A percentile compares a stretch with the other conserved stretches of the same genome.
Conservation (phyloP, 176 grass and related monocot species). For the Tillandsia leiboldiana region DNA sequence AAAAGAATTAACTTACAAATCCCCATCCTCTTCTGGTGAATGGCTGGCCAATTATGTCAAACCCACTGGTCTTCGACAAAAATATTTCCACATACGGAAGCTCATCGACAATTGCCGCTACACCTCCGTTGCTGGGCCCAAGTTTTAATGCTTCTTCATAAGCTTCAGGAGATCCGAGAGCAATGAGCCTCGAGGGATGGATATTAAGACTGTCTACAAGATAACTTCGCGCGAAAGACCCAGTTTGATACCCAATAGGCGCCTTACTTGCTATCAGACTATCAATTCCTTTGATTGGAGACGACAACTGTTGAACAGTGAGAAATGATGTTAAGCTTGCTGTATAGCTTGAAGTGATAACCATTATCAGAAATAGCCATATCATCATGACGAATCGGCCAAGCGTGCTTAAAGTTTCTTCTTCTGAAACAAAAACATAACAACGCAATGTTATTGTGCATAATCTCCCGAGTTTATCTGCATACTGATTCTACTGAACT, state of each 20-base stretch:
- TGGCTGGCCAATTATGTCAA: constrained; percentile 52
- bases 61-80: constrained; percentile 54
- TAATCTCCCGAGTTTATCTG: constrained; percentile 4
- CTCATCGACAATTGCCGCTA: constrained; percentile 85
- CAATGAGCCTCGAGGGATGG: constrained; percentile 47
- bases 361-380: constrained; percentile 78
- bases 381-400: constrained; percentile 69
- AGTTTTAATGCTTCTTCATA: constrained; percentile 56
- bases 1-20: constrained; percentile 54
- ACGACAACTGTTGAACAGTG: constrained; percentile 70
- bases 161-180: constrained; percentile 51
- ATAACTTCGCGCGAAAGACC: constrained; percentile 73
- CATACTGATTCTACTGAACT: not conserved
- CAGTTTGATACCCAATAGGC: constrained; percentile 66
- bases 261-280: constrained; percentile 45
- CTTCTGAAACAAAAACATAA: constrained; percentile 25
- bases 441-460: not conserved
- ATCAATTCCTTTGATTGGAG: constrained; percentile 62
- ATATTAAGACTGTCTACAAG: constrained; percentile 47
- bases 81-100: constrained; percentile 62
- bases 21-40: constrained; percentile 93
- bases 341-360: constrained; percentile 88
- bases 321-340: constrained; percentile 86
- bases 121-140: constrained; percentile 54
- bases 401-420: constrained; percentile 50